Evolutionary conservation across 1,139 yeast genomes (phyloP).

Genomic region (Candida tunisiensis): DNA sequence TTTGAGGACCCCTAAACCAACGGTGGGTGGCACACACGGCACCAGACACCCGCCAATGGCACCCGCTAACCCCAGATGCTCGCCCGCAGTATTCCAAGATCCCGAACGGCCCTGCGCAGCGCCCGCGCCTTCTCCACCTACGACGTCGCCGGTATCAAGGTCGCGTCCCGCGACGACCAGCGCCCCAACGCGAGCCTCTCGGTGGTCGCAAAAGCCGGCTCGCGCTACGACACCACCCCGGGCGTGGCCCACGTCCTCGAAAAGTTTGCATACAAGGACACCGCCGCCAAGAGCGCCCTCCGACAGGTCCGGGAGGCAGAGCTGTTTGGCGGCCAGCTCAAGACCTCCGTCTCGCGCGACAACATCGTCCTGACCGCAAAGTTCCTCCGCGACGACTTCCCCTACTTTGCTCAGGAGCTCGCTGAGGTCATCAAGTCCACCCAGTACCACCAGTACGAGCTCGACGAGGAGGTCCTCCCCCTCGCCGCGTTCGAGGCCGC

Average conservation of each 20-base stretch:
- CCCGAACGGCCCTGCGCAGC: conserved; percentile 1
- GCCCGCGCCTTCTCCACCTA: conserved; percentile 13
- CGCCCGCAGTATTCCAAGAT: too few species aligned
- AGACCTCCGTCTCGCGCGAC: conserved; percentile 66
- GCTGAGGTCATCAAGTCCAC: conserved; percentile 64
- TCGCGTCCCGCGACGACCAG: conserved; percentile 28
- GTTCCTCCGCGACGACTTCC: conserved; percentile 78
- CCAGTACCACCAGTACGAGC: conserved; percentile 59
- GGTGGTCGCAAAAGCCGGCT: conserved; percentile 75
- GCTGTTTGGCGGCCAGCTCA: conserved; percentile 73
- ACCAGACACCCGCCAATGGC: too few species aligned
- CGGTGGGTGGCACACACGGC: too few species aligned
- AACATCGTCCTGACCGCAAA: conserved; percentile 61
- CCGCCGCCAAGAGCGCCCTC: conserved; percentile 70
- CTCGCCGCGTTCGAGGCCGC: conserved; percentile 38
- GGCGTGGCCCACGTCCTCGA: conserved; percentile 82
- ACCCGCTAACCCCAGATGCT: too few species aligned
- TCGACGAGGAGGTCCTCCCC: conserved; percentile 68
- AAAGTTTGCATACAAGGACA: conserved; percentile 70
- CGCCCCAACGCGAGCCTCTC: conserved; percentile 55
- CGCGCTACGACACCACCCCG: conserved; percentile 53
- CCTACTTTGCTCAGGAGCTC: conserved; percentile 78
- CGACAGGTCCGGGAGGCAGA: conserved; percentile 93
- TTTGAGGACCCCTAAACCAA: too few species aligned
- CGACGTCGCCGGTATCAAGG: conserved; percentile 22